These are phyloP conservation scores for Corymbia calophylla DNA, from an alignment of 441 rosid species.

Conservation along the genomic window DNA sequence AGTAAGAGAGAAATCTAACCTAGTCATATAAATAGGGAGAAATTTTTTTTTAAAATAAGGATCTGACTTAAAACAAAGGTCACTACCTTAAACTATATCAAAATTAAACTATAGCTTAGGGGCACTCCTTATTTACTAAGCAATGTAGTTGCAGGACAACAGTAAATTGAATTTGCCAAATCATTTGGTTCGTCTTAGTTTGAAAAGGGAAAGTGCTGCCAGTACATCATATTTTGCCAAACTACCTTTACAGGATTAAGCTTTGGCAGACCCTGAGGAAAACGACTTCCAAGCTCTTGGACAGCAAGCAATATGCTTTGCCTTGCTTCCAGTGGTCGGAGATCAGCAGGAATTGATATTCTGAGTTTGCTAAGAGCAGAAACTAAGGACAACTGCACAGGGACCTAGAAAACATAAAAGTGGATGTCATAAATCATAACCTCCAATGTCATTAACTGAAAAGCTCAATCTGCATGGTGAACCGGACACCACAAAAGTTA, in stretches of 20 bases:
- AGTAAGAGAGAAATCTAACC: background rate
- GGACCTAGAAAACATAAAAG: conserved; percentile 52
- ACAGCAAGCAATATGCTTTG: conserved; percentile 87
- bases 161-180: background rate
- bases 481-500: background rate
- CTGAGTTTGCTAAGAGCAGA: conserved; percentile 80
- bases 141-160: background rate
- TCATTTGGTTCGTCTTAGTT: background rate
- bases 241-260: conserved; percentile 95
- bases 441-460: background rate
- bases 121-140: background rate
- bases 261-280: conserved; percentile 92
- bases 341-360: conserved; percentile 79
- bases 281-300: conserved; percentile 73
- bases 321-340: conserved; percentile 92
- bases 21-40: background rate
- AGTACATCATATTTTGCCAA: background rate
- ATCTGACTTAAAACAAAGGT: background rate
- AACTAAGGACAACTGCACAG: conserved; percentile 84
- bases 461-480: background rate
- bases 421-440: conserved; percentile 4
- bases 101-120: background rate
- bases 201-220: background rate
- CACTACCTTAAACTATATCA: background rate
- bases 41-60: background rate